Evolutionary conservation across 192 early-diverging fungal genomes (phyloP).

Genomic region (Linnemannia zychae): DNA sequence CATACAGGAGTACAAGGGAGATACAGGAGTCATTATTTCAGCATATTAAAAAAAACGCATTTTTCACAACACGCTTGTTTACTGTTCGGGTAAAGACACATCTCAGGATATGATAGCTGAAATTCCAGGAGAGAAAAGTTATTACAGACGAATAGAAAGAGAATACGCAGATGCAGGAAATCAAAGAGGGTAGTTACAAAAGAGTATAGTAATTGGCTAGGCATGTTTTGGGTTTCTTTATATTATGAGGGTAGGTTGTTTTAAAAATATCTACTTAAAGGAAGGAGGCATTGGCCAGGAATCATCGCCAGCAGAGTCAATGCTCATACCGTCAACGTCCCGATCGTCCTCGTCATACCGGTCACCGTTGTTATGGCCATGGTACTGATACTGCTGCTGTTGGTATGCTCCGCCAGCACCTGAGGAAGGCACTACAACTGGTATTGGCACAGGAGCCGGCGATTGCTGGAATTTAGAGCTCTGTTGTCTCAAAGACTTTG

Average conservation of each 20-base stretch:
- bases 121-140: too few species aligned
- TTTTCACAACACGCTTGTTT: background rate
- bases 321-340: constrained; percentile 20
- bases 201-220: too few species aligned
- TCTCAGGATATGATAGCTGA: too few species aligned
- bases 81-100: too few species aligned
- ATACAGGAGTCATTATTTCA: background rate
- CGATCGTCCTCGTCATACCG: constrained; percentile 1
- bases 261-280: constrained; percentile 24
- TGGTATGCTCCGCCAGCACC: background rate
- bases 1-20: background rate
- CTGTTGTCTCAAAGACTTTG: constrained; percentile 5
- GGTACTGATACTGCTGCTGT: background rate
- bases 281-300: constrained; percentile 39
- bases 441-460: background rate
- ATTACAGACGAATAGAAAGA: too few species aligned
- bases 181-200: too few species aligned
- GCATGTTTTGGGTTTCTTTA: background rate
- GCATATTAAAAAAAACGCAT: constrained; percentile 1
- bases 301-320: constrained; percentile 24
- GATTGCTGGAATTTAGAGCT: background rate
- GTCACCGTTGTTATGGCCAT: background rate
- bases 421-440: background rate
- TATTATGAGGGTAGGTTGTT: background rate
- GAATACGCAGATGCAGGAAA: too few species aligned